Percentiles rank a stretch among this genome's conserved stretches.
phyloP scores from a whole-genome alignment of 441 rosid species.

The Mallotus repandus region DNA sequence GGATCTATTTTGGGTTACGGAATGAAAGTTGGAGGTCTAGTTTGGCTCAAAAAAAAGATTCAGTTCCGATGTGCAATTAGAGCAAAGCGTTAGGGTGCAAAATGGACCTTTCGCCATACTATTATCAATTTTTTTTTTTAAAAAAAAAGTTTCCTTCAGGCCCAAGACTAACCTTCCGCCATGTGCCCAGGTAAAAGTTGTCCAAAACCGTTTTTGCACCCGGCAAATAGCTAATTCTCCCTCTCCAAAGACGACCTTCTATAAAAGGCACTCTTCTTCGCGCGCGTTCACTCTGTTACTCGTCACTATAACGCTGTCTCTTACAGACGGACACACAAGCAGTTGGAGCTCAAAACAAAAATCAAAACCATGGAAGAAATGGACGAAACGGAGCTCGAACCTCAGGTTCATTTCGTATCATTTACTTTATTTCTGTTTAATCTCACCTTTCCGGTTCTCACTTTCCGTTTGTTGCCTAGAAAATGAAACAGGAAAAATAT shows the following conservation, averaged over 20 bases:
- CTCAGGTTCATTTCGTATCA: slow-evolving; percentile 47
- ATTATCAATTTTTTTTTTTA: too few relatives aligned
- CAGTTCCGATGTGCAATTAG: too few relatives aligned
- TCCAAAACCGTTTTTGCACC: neutral
- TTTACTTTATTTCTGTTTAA: neutral
- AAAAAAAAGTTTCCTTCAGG: too few relatives aligned
- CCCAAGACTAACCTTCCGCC: neutral
- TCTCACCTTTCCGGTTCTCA: neutral
- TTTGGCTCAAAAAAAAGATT: too few relatives aligned
- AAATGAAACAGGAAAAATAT: neutral
- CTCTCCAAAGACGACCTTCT: neutral
- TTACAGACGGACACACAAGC: neutral
- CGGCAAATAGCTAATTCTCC: neutral
- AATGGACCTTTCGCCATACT: too few relatives aligned
- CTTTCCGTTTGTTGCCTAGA: slow-evolving; percentile 33
- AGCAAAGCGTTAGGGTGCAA: too few relatives aligned
- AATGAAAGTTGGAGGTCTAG: too few relatives aligned
- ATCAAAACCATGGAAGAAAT: slow-evolving; percentile 41
- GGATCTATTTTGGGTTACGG: too few relatives aligned
- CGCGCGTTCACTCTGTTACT: neutral
- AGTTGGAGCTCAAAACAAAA: neutral
- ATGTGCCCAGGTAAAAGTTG: neutral
- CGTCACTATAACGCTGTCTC: neutral
- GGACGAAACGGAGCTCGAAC: slow-evolving; percentile 62
- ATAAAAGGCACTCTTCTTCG: neutral